Base-by-base conservation (phyloP, 2,329 filamentous ascomycete species). In the Aspergillus unguis region DNA sequence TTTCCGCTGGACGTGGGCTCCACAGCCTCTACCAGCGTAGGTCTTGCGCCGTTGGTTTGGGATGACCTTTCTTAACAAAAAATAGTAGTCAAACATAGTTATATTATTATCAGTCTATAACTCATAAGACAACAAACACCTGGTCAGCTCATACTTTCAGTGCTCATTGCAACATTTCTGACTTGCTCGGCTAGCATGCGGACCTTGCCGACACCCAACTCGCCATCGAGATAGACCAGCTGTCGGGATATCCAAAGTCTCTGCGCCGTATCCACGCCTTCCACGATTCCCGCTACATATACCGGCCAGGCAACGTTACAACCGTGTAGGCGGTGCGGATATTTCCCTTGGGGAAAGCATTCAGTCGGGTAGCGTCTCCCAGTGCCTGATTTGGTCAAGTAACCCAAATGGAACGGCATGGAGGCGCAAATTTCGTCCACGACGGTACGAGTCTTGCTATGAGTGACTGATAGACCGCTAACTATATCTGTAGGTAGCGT, bases 41-140 rank as follows among this genome's bases (percentile, higher is more conserved):
- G 62, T 9, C 61, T 75, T 35, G 67, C 71, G 11, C 71, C 71
- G 25, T 64, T 74, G 61, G 55, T 69, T 33, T 74, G 71, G 72
- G 71, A 74, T 60, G 71, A 73, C 36, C 49, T 73, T 32, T 33
- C 53, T 10, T 65, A 58, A 40, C 33, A 8, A 29, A 36, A 26
- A 46, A 8, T 26, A 6, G 4, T 29, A n/a, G 6, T 8, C 5
- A 7, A 11, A 5, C 27, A 8, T 25, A 10, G 23, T 5, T 44
- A 33, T 10, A 29, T 7, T 10, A 45, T 23, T 35, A 28, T 17
- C 11, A 45, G 9, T 43, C 23, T 31, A 28, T 31, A 25, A 8
- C 31, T 25, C 10, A 23, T 33, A 8, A 44, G 27, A n/a, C 17
- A 7, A 5, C 29, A 23, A 29, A 43, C 27, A 43, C 6, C 25